Evolutionary conservation across 495 filamentous ascomycete species (phyloP).

Genomic region (Neurospora sp.): DNA sequence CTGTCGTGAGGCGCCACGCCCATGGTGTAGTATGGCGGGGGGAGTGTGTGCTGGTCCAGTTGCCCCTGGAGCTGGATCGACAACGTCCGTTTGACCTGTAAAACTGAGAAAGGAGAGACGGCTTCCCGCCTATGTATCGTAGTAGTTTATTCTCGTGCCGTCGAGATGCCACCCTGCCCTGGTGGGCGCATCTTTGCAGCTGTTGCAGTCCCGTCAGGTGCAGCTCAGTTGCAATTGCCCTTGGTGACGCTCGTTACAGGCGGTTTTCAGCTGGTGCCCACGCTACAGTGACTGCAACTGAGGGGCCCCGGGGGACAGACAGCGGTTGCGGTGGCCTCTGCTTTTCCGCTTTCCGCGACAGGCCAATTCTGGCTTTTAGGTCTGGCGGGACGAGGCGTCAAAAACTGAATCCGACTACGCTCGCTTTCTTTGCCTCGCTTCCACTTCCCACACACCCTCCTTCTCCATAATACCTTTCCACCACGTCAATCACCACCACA

Average conservation of each 20-base stretch:
- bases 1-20: not conserved
- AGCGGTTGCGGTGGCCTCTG: conserved; percentile 13
- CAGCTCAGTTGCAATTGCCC: not conserved
- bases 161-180: not conserved
- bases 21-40: not conserved
- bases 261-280: not conserved
- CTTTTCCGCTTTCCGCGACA: conserved; percentile 13
- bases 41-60: not conserved
- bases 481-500: conserved; percentile 12
- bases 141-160: not conserved
- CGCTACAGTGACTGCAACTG: not conserved
- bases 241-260: not conserved
- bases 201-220: not conserved
- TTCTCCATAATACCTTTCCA: conserved; percentile 11
- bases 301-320: not conserved
- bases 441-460: conserved; percentile 11
- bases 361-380: conserved; percentile 15
- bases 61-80: not conserved
- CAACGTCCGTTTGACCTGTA: not conserved
- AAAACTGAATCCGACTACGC: conserved; percentile 18
- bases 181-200: not conserved
- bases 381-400: conserved; percentile 13
- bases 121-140: not conserved
- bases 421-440: conserved; percentile 14
- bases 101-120: not conserved